A percentile compares a stretch with the other conserved stretches of the same genome.
Evolutionary conservation across 768 basidiomycete genomes (phyloP).

Genomic region (Candolleomyces efflorescens): DNA sequence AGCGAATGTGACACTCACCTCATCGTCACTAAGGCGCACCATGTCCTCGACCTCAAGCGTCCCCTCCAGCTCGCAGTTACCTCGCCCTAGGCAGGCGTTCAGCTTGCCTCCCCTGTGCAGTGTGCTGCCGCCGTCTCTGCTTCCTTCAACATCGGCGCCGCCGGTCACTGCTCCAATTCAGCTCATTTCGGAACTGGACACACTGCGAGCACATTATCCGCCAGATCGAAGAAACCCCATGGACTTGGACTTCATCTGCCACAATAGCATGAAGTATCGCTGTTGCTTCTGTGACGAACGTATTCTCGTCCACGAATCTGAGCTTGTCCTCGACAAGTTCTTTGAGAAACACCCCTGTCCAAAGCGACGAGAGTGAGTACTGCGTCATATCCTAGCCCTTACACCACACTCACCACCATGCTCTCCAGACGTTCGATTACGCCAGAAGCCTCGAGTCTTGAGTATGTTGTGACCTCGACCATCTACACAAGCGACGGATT

Average conservation of each 20-base stretch:
- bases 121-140: neutral
- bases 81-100: neutral
- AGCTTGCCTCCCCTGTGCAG: neutral
- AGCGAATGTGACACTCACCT: neutral
- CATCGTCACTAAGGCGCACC: neutral
- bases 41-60: neutral
- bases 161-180: neutral
- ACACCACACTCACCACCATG: neutral
- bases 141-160: neutral
- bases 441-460: neutral
- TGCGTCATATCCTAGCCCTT: neutral
- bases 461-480: too few species aligned
- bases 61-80: neutral
- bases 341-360: conserved; percentile 1
- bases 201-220: neutral
- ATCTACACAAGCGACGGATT: too few species aligned
- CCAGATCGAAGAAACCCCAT: neutral
- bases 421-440: neutral
- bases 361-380: neutral
- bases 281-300: neutral
- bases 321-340: neutral
- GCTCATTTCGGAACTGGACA: neutral
- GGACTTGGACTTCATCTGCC: conserved; percentile 2
- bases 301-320: neutral
- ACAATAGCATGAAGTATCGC: neutral